Conservation (phyloP, 2,329 filamentous ascomycete species). For the Cladosporium halotolerans region DNA sequence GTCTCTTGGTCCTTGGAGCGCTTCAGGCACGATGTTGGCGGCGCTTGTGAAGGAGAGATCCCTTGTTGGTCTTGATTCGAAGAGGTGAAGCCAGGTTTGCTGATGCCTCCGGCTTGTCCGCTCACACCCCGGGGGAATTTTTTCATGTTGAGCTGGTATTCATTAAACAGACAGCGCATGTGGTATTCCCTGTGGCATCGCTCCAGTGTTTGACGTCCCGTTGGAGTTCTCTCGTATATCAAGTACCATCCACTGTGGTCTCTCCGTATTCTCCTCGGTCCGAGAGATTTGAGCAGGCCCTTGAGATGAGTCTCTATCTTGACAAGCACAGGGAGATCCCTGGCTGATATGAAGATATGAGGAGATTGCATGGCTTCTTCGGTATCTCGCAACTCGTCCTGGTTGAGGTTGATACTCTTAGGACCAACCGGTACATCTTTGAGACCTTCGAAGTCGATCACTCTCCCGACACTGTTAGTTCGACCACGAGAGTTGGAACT, state of each 20-base stretch:
- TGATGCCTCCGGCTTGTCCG: not conserved
- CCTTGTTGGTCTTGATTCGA: no score
- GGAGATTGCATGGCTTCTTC: conserved; percentile 8
- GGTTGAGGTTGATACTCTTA: not conserved
- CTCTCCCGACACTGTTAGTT: not conserved
- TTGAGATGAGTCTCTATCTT: conserved; percentile 16
- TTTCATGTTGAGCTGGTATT: conserved; percentile 14
- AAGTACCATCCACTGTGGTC: conserved; percentile 25
- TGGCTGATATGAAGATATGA: conserved; percentile 22
- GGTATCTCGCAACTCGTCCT: no score
- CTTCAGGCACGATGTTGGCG: no score
- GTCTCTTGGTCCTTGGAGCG: not conserved
- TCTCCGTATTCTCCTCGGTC: conserved; percentile 11
- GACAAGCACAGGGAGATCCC: conserved; percentile 13
- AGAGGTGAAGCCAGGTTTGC: not conserved
- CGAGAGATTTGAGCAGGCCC: conserved; percentile 4
- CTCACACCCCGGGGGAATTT: conserved; percentile 7
- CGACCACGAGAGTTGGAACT: not conserved
- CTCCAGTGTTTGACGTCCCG: conserved; percentile 4
- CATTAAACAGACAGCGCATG: conserved; percentile 8
- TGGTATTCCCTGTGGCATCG: conserved; percentile 12
- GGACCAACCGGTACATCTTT: conserved; percentile 19
- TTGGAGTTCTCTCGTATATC: conserved; percentile 13
- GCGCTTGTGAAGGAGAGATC: no score
- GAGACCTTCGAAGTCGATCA: conserved; percentile 16